Percentiles rank a stretch among this genome's conserved stretches.
These are phyloP conservation scores for Trichophaea hybrida DNA, from an alignment of 2,329 filamentous ascomycete genomes.

Conservation along the genomic window DNA sequence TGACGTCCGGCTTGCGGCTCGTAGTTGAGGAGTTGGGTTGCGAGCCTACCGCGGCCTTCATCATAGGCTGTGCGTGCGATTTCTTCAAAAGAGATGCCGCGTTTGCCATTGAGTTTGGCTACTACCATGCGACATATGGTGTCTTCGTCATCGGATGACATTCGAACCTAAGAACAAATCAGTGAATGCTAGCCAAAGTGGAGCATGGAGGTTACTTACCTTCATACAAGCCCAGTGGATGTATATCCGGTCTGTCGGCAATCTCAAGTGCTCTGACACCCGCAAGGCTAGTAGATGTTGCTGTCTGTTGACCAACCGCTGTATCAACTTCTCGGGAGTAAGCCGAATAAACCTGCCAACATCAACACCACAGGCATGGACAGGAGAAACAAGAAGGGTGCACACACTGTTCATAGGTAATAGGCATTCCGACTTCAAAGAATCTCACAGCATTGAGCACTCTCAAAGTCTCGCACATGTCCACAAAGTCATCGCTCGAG, in stretches of 20 bases:
- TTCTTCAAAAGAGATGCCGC: slow-evolving; percentile 87
- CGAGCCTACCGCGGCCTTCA: slow-evolving; percentile 75
- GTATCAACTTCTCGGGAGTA: slow-evolving; percentile 75
- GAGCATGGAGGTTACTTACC: slow-evolving; percentile 35
- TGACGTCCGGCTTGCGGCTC: slow-evolving; percentile 92
- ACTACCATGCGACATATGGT: slow-evolving; percentile 76
- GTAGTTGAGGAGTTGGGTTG: slow-evolving; percentile 77
- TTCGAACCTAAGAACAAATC: slow-evolving; percentile 34
- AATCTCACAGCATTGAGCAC: slow-evolving; percentile 86
- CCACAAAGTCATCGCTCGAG: slow-evolving; percentile 96
- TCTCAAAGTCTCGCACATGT: slow-evolving; percentile 88
- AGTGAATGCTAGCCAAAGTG: neutral
- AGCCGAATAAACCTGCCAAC: slow-evolving; percentile 45
- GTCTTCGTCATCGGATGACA: slow-evolving; percentile 74
- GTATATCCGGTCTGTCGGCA: slow-evolving; percentile 81
- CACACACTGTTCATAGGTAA: slow-evolving; percentile 80
- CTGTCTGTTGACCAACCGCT: slow-evolving; percentile 70
- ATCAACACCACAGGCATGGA: neutral
- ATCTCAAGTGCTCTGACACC: slow-evolving; percentile 70
- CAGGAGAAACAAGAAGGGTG: neutral
- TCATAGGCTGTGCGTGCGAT: slow-evolving; percentile 89
- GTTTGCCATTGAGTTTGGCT: slow-evolving; percentile 69
- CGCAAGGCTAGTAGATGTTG: slow-evolving; percentile 84
- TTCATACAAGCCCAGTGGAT: slow-evolving; percentile 96
- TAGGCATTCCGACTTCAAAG: slow-evolving; percentile 75